Base-by-base conservation (phyloP, 2,329 filamentous ascomycete genomes). In the Cladosporium oxysporum region DNA sequence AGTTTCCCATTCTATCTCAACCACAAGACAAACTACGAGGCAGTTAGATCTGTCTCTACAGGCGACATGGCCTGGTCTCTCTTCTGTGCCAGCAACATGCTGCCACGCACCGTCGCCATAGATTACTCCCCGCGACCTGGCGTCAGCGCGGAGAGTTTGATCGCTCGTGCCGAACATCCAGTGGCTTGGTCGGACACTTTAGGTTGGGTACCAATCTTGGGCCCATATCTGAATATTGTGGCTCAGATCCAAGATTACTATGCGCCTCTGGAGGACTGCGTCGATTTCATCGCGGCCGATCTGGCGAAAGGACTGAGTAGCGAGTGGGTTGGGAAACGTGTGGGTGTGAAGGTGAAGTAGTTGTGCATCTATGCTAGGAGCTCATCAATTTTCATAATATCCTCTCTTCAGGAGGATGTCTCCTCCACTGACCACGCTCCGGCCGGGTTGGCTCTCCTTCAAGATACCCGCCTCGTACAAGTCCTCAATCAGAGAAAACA, bases 401-500 rank as follows among this genome's bases (percentile, higher is more conserved):
- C 29, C 55, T 41, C 55, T 58, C 33, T 69, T 73, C 55, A 79
- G 75, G 67, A 82, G 59, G 1, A 80, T 74, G 11, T 80, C 75
- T 2, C 79, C 79, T 8, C 79, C 79, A 11, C 70, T 74, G 16
- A 78, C 71, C 33, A 72, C 75, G 68, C 76, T 80, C 62, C 71
- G 72, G 0, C 85, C 85, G 2, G 80, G 74, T 71, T 78, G 73
- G 2, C 81, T 83, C 5, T 79, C 70, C 50, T 76, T 78, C 49
- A 87, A 26, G 3, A 87, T 78, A 0, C 85, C 85, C 16, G 78
- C 81, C 29, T 76, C 75, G 1, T 83, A 79, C 64, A 89, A 67
- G 44, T 85, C 83, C 58, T 81, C 76, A 2, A 86, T 83, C 61
- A 89, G 73, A 50, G 79, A 80, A 49, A 84, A 84, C 33, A 88